phyloP scores from a whole-genome alignment of 495 filamentous ascomycete species.

The Neurospora pannonica region DNA sequence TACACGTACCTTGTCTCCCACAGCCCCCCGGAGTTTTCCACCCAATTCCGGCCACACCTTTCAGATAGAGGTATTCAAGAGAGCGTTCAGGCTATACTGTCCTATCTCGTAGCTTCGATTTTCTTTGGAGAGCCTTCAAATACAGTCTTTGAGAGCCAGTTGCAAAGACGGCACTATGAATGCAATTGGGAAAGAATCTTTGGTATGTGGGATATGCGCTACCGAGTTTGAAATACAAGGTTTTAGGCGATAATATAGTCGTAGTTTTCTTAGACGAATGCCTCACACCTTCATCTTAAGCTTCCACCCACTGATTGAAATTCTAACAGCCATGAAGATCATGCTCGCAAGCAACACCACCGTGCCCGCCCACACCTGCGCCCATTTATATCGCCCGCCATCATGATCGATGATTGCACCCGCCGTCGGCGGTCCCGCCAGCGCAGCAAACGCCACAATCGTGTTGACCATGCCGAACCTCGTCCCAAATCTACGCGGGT shows the following conservation, averaged over 20 bases:
- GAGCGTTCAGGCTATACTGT: not conserved
- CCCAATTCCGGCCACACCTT: not conserved
- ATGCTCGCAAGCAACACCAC: slow-evolving; percentile 14
- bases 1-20: not conserved
- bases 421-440: slow-evolving; percentile 34
- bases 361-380: slow-evolving; percentile 33
- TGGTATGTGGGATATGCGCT: not conserved
- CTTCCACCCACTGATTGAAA: not conserved
- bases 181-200: not conserved
- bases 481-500: slow-evolving; percentile 34
- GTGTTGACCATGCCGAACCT: slow-evolving; percentile 38
- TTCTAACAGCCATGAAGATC: not conserved
- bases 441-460: slow-evolving; percentile 27
- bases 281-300: not conserved
- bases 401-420: slow-evolving; percentile 34
- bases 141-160: not conserved
- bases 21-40: not conserved
- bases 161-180: not conserved
- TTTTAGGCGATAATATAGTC: not conserved
- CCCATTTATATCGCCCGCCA: slow-evolving; percentile 26
- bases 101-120: not conserved
- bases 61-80: not conserved
- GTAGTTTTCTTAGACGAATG: not conserved
- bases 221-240: not conserved
- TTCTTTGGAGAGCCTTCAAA: not conserved